Evolutionary conservation across 179 eudicot genomes (phyloP), one percentile per base, ranked within the genome.

Genomic region (Patellifolia procumbens): DNA sequence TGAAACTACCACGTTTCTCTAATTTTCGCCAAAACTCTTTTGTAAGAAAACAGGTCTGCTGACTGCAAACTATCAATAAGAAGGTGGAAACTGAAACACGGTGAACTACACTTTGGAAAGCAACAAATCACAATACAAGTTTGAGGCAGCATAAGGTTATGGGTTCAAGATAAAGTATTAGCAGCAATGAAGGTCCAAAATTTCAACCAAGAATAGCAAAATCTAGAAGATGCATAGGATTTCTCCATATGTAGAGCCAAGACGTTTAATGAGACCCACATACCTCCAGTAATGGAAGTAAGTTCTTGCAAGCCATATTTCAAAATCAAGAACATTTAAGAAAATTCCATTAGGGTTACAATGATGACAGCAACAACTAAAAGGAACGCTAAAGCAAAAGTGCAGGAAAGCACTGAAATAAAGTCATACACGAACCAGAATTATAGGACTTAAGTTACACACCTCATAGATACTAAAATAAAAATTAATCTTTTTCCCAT

Each of bases 71-170:
- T 42, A 31, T 16, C 73, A 66, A 35, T 55, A 46, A 48, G 51
- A 70, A 19, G 39, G 55, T 6, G 68, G 66, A 67, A 73, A 60
- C 42, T 29, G 48, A 55, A 78, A 66, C 19, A 46, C 11, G 0
- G n/a, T 10, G 34, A 35, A 34, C 43, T 66, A 65, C 68, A 48
- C 39, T 15, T 20, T 22, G 35, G 15, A 42, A 46, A 34, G 28
- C 1, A 61, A 62, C 35, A 60, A 32, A 46, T 48, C n/a, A 66
- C 11, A 9, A 34, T 29, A 52, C 5, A 48, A 13, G 69, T 60
- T 59, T 9, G 9, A 3, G 9, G 64, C 31, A 32, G 52, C 52
- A 48, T 48, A 48, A 42, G 45, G 45, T 16, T 51, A 51, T 4
- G 5, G 13, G 16, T 19, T 51, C 17, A 51, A 51, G 10, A 24